Conservation (phyloP, 106 monocot genomes). For the Acorus gramineus region DNA sequence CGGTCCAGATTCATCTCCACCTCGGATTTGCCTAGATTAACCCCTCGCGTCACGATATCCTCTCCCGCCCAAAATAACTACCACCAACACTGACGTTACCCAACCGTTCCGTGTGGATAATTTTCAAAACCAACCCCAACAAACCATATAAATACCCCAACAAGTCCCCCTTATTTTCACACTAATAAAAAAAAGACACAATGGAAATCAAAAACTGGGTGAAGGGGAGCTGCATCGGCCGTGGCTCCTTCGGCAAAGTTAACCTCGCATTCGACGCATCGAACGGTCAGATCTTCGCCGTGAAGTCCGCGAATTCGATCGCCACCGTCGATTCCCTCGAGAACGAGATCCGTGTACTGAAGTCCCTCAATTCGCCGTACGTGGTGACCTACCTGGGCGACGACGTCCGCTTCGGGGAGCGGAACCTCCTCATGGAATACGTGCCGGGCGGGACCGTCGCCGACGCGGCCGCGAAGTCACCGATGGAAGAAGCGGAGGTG, state of each 20-base stretch:
- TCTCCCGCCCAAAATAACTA: no score
- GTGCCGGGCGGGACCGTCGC: conserved; percentile 30
- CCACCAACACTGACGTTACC: no score
- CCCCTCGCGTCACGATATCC: no score
- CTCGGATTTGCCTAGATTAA: no score
- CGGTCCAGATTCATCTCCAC: no score
- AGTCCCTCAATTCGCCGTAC: conserved; percentile 31
- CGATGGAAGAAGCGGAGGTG: no score
- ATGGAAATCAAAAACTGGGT: conserved; percentile 18
- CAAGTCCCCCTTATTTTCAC: no score
- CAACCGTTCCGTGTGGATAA: no score
- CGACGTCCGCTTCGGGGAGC: conserved; percentile 6
- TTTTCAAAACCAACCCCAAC: no score
- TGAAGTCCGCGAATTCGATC: conserved; percentile 36
- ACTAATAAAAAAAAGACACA: no score
- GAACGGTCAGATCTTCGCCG: conserved; percentile 45
- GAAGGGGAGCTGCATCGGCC: conserved; percentile 35
- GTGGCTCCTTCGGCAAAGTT: conserved; percentile 59
- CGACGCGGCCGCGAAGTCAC: conserved; percentile 1
- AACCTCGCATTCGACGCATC: conserved; percentile 34
- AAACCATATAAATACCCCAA: no score
- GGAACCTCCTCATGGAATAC: conserved; percentile 48
- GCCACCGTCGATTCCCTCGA: conserved; percentile 17
- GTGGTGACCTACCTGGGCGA: conserved; percentile 43
- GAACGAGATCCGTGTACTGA: conserved; percentile 36